Evolutionary conservation across 2,329 filamentous ascomycete genomes (phyloP), one percentile per base, ranked within the genome.

Genomic region (Capronia epimyces): DNA sequence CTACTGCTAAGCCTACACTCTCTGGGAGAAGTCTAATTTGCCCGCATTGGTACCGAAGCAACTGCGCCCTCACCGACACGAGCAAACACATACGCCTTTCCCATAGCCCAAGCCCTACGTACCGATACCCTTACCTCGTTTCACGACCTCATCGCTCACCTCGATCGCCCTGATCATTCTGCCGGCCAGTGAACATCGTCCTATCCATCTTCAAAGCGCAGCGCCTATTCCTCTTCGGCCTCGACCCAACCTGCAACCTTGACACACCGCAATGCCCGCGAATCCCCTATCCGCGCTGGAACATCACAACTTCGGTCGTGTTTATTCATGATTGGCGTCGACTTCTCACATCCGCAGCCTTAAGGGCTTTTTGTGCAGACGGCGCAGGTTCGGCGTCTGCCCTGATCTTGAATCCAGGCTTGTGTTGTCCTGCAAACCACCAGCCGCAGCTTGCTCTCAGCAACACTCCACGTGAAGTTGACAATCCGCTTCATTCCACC

Each of bases 361-460:
- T 25, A 49, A 44, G 34, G 24, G 37, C 27, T 21, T 21, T 25
- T 34, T 39, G 44, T 27, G 20, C 36, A 45, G 44, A 48, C 55
- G 49, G 53, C 55, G 55, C 55, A 43, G 55, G 55, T 51, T 50
- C 55, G 55, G 46, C 55, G 51, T 54, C 25, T 49, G 42, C 25
- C 25, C 37, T 31, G 15, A 29, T 40, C 34, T 29, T 49, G 41
- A 43, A 50, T 18, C 27, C 39, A 18, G 16, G 27, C 45, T 13
- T 46, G 36, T 46, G 25, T 36, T 46, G 40, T 42, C 31, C 39
- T 31, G 39, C 43, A 49, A 29, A 42, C 37, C 41, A 49, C 45
- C 43, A 31, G 18, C 36, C 32, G 27, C 9, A 45, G 36, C 37
- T 46, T n/a, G 39, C 39, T 24, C 18, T 25, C 18, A 42, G 25